Evolutionary conservation across 352 stramenopile genomes (phyloP).

Genomic region (Phytophthora aleatoria): DNA sequence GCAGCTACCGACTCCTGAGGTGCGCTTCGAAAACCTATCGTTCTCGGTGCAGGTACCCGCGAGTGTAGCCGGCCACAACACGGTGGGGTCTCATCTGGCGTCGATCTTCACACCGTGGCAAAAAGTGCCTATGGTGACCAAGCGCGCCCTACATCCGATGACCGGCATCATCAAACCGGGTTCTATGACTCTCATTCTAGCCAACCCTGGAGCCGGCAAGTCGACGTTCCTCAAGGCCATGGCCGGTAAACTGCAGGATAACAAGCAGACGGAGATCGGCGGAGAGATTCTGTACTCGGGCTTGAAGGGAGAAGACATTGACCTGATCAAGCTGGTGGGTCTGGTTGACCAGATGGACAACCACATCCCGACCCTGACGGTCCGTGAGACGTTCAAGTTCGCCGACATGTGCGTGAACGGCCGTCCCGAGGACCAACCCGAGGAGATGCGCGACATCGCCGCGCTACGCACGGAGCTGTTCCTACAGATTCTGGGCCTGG

Average conservation of each 20-base stretch:
- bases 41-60: slow-evolving; percentile 72
- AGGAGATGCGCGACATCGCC: slow-evolving; percentile 74
- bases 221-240: slow-evolving; percentile 81
- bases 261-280: slow-evolving; percentile 46
- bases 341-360: slow-evolving; percentile 55
- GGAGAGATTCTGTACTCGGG: slow-evolving; percentile 69
- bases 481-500: slow-evolving; percentile 81
- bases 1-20: slow-evolving; percentile 42
- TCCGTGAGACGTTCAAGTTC: slow-evolving; percentile 40
- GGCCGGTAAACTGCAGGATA: slow-evolving; percentile 61
- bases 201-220: slow-evolving; percentile 77
- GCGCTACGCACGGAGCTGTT: slow-evolving; percentile 69
- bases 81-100: slow-evolving; percentile 58
- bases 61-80: slow-evolving; percentile 45
- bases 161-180: slow-evolving; percentile 86
- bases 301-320: slow-evolving; percentile 54
- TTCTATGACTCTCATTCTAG: slow-evolving; percentile 67
- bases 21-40: slow-evolving; percentile 79
- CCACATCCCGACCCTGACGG: slow-evolving; percentile 33
- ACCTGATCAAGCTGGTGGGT: slow-evolving; percentile 67
- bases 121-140: slow-evolving; percentile 41
- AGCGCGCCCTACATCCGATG: slow-evolving; percentile 68
- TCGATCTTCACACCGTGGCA: slow-evolving; percentile 61
- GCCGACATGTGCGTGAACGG: slow-evolving; percentile 46
- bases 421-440: slow-evolving; percentile 51